Base-by-base conservation (phyloP, 768 basidiomycete species). In the Lactifluus rugatus region DNA sequence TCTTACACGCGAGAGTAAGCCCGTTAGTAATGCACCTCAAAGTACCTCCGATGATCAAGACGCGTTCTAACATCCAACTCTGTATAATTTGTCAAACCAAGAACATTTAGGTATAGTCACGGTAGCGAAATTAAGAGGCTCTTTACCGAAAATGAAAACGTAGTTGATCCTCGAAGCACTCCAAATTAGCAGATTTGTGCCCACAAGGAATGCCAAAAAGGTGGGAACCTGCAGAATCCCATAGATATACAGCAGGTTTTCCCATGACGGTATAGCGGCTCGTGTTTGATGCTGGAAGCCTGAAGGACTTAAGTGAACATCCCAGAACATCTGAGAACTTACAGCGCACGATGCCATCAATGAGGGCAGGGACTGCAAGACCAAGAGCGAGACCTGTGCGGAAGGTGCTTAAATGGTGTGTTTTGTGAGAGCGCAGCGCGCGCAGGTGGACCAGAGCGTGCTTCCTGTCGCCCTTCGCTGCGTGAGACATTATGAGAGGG, bases 121-220 rank as follows among this genome's bases (percentile, higher is more conserved):
- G n/a, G n/a, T 16, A 36, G 16, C 16, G 16, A 31, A 47, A 23
- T 44, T 36, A 3, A 10, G 17, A 10, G 47, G n/a, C 41, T 25
- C 65, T 78, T 39, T 58, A 88, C 87, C 87, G 66, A 94, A 89
- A 36, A 94, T 89, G 69, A 97, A 95, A n/a, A 84, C 79, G 65
- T 93, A 95, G 68, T 97, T 98, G 64, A 99, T 92, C 47, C 87
- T 78, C 5, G 84, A 74, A 5, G 72, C 70, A 0, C 81, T 76
- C 87, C 89, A 99, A 0, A 85, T 86, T 21, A 84, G 64, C 5
- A 98, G 62, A 68, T 99, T 97, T n/a, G 88, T 57, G 25, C 90
- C 88, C 54, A 98, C 80, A 1, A 96, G 72, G 32, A 91, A 60
- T 2, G 82, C 75, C 66, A 96, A 87, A 2, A 95, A 61, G 6